These are phyloP conservation scores for Neofusicoccum umdonicola DNA, from an alignment of 2,329 filamentous ascomycete species.

Conservation along the genomic window DNA sequence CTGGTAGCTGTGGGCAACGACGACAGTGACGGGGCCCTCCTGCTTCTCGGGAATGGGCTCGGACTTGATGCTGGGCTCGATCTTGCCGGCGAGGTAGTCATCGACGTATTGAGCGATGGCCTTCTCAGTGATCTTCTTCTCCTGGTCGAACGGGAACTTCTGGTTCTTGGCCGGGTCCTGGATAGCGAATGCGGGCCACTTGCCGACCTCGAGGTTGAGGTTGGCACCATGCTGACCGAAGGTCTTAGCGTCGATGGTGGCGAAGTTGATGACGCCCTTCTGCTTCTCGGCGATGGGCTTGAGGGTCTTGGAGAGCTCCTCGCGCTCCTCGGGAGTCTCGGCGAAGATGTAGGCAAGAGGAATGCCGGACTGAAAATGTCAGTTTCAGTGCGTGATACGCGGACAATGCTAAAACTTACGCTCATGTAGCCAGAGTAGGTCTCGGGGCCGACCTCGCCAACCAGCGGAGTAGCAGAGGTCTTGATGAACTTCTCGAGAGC, in stretches of 20 bases:
- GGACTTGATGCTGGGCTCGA: conserved; percentile 96
- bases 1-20: conserved; percentile 93
- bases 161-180: conserved; percentile 93
- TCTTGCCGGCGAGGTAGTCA: conserved; percentile 79
- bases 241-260: conserved; percentile 90
- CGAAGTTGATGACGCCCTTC: conserved; percentile 95
- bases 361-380: conserved; percentile 62
- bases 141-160: conserved; percentile 93
- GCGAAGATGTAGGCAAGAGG: conserved; percentile 98
- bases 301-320: conserved; percentile 70
- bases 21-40: conserved; percentile 79
- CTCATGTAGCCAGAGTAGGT: conserved; percentile 96
- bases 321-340: conserved; percentile 86
- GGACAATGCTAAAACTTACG: conserved; percentile 41
- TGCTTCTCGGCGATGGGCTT: conserved; percentile 87
- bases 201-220: conserved; percentile 92
- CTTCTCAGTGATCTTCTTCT: conserved; percentile 71
- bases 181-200: conserved; percentile 97
- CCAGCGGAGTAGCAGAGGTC: conserved; percentile 79
- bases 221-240: conserved; percentile 95
- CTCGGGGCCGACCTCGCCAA: conserved; percentile 95
- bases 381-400: background rate
- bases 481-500: conserved; percentile 81
- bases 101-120: conserved; percentile 79
- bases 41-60: conserved; percentile 94